Evolutionary conservation across 345 rosid species (phyloP).

Genomic region (Schrenkiella parvula): DNA sequence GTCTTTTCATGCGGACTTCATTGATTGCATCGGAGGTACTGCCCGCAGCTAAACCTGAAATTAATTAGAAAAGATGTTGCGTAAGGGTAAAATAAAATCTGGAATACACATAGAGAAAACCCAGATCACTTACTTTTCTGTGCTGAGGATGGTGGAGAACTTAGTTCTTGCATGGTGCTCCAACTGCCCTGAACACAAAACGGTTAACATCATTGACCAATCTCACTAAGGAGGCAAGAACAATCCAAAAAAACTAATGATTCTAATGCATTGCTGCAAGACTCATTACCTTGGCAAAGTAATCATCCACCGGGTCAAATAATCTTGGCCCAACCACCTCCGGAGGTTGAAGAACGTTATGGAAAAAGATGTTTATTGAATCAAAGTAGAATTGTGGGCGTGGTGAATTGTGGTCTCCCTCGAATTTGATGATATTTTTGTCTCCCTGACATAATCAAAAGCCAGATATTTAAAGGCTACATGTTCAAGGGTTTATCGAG

Average conservation of each 20-base stretch:
- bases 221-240: neutral
- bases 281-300: constrained; percentile 71
- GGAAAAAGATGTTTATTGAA: constrained; percentile 93
- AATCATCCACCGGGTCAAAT: constrained; percentile 59
- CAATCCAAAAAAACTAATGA: constrained; percentile 3
- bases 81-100: neutral
- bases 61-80: neutral
- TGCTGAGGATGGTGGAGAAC: constrained; percentile 45
- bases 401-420: constrained; percentile 98
- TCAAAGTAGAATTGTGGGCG: constrained; percentile 98
- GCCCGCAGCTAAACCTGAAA: constrained; percentile 43
- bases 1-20: constrained; percentile 73
- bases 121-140: constrained; percentile 23
- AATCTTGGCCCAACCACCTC: constrained; percentile 54
- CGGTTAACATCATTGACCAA: constrained; percentile 30
- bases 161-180: constrained; percentile 48
- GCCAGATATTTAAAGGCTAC: constrained; percentile 5
- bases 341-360: constrained; percentile 95
- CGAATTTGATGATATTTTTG: constrained; percentile 93
- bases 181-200: constrained; percentile 61
- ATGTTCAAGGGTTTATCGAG: neutral
- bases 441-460: constrained; percentile 63
- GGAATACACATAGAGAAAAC: neutral
- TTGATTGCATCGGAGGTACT: constrained; percentile 52
- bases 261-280: neutral